Evolutionary conservation across 2,329 filamentous ascomycete species (phyloP), one percentile per base, ranked within the genome.

Genomic region (Plenodomus tracheiphilus): DNA sequence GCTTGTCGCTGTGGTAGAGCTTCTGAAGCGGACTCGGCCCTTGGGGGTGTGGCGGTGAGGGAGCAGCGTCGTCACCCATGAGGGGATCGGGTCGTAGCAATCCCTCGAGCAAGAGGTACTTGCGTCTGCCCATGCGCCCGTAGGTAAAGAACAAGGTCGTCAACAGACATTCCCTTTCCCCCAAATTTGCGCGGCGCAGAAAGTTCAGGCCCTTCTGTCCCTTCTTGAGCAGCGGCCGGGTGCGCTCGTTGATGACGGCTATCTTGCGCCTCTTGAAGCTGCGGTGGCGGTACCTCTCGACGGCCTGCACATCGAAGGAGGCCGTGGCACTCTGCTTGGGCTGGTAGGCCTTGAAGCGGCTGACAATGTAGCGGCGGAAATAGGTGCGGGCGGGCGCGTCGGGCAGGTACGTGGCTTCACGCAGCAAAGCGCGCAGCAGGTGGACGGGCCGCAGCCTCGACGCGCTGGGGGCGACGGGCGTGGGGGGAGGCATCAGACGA

Each of bases 331-430:
- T 59, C 8, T 61, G 41, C n/a, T 17, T 22, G 21, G 71, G 66
- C 54, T 70, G 65, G 54, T 76, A 73, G 22, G 75, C 70, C 43
- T 76, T 75, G 67, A 81, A 85, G 53, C 79, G 74, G 30, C 62
- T 54, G 28, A 79, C 53, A 38, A 81, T 70, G 65, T 83, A 74
- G 43, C 73, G 60, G 49, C 73, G 74, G 65, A 82, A 74, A 68
- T 79, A 81, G 25, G 56, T 45, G 54, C 79, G 77, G 34, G 82
- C 80, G 49, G 75, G 68, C 1, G 79, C 74, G 61, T 86, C 83
- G 21, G 84, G 83, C 34, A 86, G 78, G 59, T 86, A 86, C 46
- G 79, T 77, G 53, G 76, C 77, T 71, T 85, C 80, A 50, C 84
- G 79, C 34, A 86, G 77, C 9, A 84, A 74, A 19, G 78, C 74